phyloP scores from a whole-genome alignment of 305 asterid genomes.

The Petunia hybrid region DNA sequence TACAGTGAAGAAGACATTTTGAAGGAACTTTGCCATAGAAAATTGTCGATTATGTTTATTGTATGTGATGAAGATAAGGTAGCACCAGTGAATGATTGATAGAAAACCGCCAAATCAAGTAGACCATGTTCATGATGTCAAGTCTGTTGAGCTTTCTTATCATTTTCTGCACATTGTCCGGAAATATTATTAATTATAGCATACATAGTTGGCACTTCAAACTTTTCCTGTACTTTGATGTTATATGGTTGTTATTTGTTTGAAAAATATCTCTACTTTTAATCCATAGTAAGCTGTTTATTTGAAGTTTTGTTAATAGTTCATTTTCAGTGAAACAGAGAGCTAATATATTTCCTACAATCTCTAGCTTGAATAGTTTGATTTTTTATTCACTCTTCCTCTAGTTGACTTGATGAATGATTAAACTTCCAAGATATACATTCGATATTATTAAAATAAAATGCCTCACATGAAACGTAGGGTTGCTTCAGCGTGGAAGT shows the following conservation, averaged over 20 bases:
- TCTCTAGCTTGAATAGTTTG: background rate
- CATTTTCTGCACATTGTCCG: conserved; percentile 18
- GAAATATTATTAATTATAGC: background rate
- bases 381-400: background rate
- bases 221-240: background rate
- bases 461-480: background rate
- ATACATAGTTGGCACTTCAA: background rate
- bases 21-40: background rate
- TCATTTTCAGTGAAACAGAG: background rate
- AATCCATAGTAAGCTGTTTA: background rate
- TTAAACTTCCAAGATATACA: background rate
- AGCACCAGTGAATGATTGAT: conserved; percentile 7
- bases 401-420: conserved; percentile 1
- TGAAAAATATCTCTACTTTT: background rate
- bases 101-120: conserved; percentile 11
- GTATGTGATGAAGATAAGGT: background rate
- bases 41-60: background rate
- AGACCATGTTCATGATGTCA: conserved; percentile 30
- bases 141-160: background rate
- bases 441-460: background rate
- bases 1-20: background rate
- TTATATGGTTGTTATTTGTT: background rate
- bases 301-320: background rate
- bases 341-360: no score
- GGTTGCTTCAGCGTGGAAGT: background rate